Conservation (phyloP, 202 grass and related monocot species). For the Setaria viridis region DNA sequence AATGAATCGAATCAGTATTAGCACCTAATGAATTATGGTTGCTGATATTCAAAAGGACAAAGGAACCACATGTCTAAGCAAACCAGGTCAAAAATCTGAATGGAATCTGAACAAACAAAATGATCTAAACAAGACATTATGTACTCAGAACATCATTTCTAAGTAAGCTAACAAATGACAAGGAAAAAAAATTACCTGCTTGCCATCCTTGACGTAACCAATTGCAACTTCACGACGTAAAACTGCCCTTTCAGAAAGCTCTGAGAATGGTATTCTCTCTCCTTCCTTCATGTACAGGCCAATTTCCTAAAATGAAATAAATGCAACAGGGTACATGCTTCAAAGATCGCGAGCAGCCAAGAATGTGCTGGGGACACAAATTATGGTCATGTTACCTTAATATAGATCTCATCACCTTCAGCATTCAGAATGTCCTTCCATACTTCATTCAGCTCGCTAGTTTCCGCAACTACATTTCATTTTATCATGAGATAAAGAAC, state of each 20-base stretch:
- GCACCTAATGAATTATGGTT: conserved; percentile 3
- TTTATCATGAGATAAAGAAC: conserved; percentile 43
- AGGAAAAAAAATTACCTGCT: conserved; percentile 62
- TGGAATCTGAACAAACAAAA: conserved; percentile 17
- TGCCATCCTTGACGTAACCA: conserved; percentile 79
- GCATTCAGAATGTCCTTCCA: conserved; percentile 95
- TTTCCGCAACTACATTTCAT: conserved; percentile 81
- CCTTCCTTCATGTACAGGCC: conserved; percentile 85
- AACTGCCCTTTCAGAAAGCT: conserved; percentile 93
- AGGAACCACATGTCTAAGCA: conserved; percentile 27
- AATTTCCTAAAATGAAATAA: conserved; percentile 75
- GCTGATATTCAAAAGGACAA: conserved; percentile 2
- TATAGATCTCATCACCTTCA: conserved; percentile 97
- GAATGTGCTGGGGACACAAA: conserved; percentile 34
- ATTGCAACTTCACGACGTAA: conserved; percentile 92
- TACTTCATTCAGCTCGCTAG: conserved; percentile 81
- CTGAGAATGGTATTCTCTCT: conserved; percentile 79
- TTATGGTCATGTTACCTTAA: conserved; percentile 69
- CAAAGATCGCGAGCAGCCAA: conserved; percentile 14
- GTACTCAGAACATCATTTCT: conserved; percentile 13
- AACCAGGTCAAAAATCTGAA: conserved; percentile 18
- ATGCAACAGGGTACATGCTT: conserved; percentile 24
- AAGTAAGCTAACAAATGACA: conserved; percentile 26
- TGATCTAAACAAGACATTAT: conserved; percentile 6
- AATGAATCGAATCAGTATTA: conserved; percentile 35